Evolutionary conservation across 2,329 filamentous ascomycete genomes (phyloP), one percentile per base, ranked within the genome.

Genomic region (Helminthosporium solani): DNA sequence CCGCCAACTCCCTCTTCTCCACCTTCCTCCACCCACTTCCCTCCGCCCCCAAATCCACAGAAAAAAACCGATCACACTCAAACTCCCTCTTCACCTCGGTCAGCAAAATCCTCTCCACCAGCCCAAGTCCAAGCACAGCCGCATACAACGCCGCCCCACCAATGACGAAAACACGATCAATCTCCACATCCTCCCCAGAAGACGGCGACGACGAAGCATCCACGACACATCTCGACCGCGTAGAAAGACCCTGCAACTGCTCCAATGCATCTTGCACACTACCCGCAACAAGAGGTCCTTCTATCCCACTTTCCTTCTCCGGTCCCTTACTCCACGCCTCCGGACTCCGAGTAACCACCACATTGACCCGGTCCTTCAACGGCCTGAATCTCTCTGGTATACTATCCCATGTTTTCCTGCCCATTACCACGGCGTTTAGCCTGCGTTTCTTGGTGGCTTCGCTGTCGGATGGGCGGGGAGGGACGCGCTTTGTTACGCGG

Each of bases 371-470:
- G 52, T 84, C 86, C 50, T 83, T 85, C 27, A 99, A 78, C 15
- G 94, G 94, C 2, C 90, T 80, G 67, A 94, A 90, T 41, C 78
- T 80, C 6, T 76, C 65, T 2, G 94, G 92, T 49, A 99, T 92
- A 54, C 85, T 90, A 42, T 95, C 90, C 86, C 92, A 99, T 0
- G 94, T 99, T 72, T 95, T 96, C 64, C 94, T 87, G 49, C 94
- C 94, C 94, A 99, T 99, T 58, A 99, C 86, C 41, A 97, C 88
- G 15, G 88, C 87, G 69, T 78, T 78, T 25, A 69, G 52, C 14
- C 46, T 56, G 44, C 44, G 43, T 12, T 45, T 55, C 43, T 46
- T 43, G 21, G 19, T 31, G 2, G 15, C 31, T 20, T 44, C 36
- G 19, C 48, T 18, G 14, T 47, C 42, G 4, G 42, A 40, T 3